Evolutionary conservation across 306 rosid genomes (phyloP).

Genomic region (Quercus gilva): DNA sequence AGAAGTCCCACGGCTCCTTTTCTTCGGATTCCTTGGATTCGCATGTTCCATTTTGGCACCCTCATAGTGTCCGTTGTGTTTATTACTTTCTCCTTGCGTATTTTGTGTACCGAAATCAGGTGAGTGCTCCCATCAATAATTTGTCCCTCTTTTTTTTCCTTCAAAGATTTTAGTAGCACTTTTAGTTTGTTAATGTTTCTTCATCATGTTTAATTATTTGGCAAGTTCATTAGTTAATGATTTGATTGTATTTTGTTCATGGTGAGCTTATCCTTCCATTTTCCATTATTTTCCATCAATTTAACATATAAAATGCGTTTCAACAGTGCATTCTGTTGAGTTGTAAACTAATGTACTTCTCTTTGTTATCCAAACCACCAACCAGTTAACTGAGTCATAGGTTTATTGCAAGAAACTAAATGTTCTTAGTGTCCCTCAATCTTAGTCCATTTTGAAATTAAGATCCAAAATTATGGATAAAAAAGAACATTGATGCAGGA

Average conservation of each 20-base stretch:
- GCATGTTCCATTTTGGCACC: conserved; percentile 82
- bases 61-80: conserved; percentile 74
- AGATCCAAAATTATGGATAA: neutral
- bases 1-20: conserved; percentile 77
- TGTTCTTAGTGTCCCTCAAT: neutral
- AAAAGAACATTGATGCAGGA: neutral
- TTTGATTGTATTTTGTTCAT: neutral
- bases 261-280: neutral
- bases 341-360: neutral
- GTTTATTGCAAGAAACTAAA: neutral
- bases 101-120: conserved; percentile 88
- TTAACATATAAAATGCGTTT: neutral
- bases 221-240: neutral
- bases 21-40: conserved; percentile 84
- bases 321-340: neutral
- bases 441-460: neutral
- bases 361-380: neutral
- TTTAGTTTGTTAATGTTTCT: neutral
- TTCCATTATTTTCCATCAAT: neutral
- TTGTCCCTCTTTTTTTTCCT: conserved; percentile 3
- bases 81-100: conserved; percentile 75
- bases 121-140: conserved; percentile 27
- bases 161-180: neutral
- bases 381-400: neutral
- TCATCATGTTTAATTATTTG: neutral